Conservation (phyloP, 805 yeast genomes). For the Vanderwaltozyma polyspora region DNA sequence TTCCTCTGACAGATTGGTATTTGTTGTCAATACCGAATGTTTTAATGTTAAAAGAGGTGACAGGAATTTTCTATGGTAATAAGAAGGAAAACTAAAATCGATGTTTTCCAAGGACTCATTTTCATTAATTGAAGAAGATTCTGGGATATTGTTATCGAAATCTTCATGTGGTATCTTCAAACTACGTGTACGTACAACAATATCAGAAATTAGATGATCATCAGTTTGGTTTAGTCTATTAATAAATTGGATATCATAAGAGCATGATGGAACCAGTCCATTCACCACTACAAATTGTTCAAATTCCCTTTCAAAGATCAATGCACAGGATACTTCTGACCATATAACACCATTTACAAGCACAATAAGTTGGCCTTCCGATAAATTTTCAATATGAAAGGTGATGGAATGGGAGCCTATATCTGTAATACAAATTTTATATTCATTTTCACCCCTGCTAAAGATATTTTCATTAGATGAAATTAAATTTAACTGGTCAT, state of each 20-base stretch:
- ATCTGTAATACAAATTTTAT: slow-evolving; percentile 34
- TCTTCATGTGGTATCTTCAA: neutral
- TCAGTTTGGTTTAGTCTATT: slow-evolving; percentile 25
- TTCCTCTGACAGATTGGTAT: slow-evolving; percentile 47
- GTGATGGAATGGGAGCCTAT: slow-evolving; percentile 43
- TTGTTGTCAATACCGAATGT: slow-evolving; percentile 54
- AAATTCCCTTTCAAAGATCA: slow-evolving; percentile 28
- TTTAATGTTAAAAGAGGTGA: slow-evolving; percentile 57
- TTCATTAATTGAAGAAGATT: slow-evolving; percentile 3
- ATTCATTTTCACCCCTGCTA: slow-evolving; percentile 25
- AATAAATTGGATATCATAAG: slow-evolving; percentile 44
- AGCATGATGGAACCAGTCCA: slow-evolving; percentile 54
- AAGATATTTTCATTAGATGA: slow-evolving; percentile 18
- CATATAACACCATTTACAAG: slow-evolving; percentile 58
- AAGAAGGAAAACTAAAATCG: slow-evolving; percentile 27
- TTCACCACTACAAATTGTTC: slow-evolving; percentile 47
- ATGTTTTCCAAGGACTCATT: slow-evolving; percentile 15
- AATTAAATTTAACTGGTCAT: slow-evolving; percentile 20
- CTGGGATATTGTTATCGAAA: slow-evolving; percentile 2
- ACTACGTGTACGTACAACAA: slow-evolving; percentile 30
- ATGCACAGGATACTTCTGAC: slow-evolving; percentile 50
- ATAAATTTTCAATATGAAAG: slow-evolving; percentile 37
- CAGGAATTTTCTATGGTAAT: slow-evolving; percentile 30
- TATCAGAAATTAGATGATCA: slow-evolving; percentile 30
- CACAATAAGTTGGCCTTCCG: slow-evolving; percentile 33